A percentile compares a stretch with the other conserved stretches of the same genome.
phyloP scores from a whole-genome alignment of 768 basidiomycete species.

The Imleria badia region DNA sequence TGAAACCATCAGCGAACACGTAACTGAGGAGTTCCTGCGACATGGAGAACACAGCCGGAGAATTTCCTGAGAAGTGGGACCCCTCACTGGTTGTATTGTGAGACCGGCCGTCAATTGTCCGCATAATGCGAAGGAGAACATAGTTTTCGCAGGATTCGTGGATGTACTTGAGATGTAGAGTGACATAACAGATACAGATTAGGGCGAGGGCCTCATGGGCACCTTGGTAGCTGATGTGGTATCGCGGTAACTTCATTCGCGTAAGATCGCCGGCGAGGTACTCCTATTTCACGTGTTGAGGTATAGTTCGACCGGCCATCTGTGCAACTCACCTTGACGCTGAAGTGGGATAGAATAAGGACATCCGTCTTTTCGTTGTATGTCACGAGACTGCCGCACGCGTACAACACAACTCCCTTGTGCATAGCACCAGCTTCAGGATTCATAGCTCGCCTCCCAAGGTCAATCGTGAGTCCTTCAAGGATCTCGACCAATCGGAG shows the following conservation, averaged over 20 bases:
- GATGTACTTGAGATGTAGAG: background rate
- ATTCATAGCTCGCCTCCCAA: background rate
- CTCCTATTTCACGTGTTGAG: conserved; percentile 1
- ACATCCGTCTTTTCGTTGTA: conserved; percentile 9
- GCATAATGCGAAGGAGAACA: too few species aligned
- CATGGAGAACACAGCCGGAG: too few species aligned
- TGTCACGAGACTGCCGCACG: conserved; percentile 16
- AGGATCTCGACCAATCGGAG: conserved; percentile 10
- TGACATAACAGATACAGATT: conserved; percentile 2
- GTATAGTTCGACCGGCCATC: background rate
- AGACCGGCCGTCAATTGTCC: too few species aligned
- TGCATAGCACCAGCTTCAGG: conserved; percentile 6
- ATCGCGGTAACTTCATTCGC: background rate
- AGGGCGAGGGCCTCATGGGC: conserved; percentile 6
- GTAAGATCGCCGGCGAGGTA: conserved; percentile 10
- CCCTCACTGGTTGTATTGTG: too few species aligned
- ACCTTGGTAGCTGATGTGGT: conserved; percentile 2
- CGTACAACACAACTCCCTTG: conserved; percentile 7
- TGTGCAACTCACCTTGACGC: conserved; percentile 19
- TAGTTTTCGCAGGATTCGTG: background rate
- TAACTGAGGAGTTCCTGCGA: too few species aligned
- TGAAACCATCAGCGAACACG: too few species aligned
- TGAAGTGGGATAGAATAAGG: conserved; percentile 20
- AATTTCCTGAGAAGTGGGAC: too few species aligned
- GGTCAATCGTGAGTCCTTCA: conserved; percentile 16